Evolutionary conservation across 75 land plant genomes (phyloP), one percentile per base, ranked within the genome.

Genomic region (Pinus taeda): DNA sequence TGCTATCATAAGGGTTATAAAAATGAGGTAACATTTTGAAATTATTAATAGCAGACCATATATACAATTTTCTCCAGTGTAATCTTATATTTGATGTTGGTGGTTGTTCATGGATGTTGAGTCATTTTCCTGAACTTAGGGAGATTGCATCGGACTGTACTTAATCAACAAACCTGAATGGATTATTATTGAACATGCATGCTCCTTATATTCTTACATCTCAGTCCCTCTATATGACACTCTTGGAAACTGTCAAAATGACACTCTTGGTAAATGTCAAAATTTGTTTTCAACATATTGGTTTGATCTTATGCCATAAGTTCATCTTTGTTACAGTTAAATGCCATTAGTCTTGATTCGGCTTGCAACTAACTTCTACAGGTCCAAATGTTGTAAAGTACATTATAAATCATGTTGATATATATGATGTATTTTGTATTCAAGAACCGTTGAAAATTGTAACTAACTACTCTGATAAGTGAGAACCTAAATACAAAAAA

Each of bases 181-280:
- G 99, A 67, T 93, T 26, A 86, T 97, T 74, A 83, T 88, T 72
- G 99, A 97, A 71, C 94, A 95, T 81, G 99, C 99, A 9, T 97
- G 99, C 78, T 79, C 93, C 45, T 94, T 98, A 73, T 95, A 93
- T 82, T 97, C 99, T 15, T 93, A 69, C 71, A 77, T 91, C n/a
- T 95, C 98, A 53, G 99, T 97, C 60, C 99, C 99, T 60, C 80
- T 97, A 60, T 97, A 97, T 82, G 99, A 97, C 73, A 95, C 99
- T 67, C 91, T 97, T 71, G 99, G 99, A 94, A 76, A 57, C 84
- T n/a, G n/a, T n/a, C n/a, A n/a, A n/a, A n/a, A n/a, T n/a, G n/a
- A n/a, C n/a, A n/a, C n/a, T n/a, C n/a, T n/a, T n/a, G n/a, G n/a
- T n/a, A n/a, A n/a, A n/a, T 63, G 20, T 75, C 20, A 42, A 15